Percentiles rank a stretch among this genome's conserved stretches.
Conservation (phyloP, 2,329 filamentous ascomycete genomes). For the Camillea tinctor region DNA sequence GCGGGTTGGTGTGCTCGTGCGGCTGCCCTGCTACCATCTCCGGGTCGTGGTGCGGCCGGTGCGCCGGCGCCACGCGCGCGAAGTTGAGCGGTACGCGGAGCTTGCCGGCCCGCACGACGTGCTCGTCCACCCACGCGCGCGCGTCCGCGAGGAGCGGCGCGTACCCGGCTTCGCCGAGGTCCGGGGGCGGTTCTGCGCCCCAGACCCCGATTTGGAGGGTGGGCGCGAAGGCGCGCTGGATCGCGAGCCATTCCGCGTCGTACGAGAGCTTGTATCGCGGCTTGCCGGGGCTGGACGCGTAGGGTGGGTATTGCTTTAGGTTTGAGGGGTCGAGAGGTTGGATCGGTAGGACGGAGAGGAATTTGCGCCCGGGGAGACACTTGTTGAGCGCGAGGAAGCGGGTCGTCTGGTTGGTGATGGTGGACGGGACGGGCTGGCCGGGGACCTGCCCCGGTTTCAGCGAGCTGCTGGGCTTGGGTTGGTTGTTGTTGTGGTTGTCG, state of each 20-base stretch:
- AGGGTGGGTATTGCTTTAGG: slow-evolving; percentile 17
- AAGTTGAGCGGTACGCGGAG: slow-evolving; percentile 79
- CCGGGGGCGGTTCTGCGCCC: slow-evolving; percentile 48
- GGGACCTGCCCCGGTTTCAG: slow-evolving; percentile 41
- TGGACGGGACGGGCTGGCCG: slow-evolving; percentile 64
- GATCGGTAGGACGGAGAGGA: slow-evolving; percentile 75
- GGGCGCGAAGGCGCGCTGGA: slow-evolving; percentile 76
- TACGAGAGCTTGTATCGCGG: slow-evolving; percentile 68
- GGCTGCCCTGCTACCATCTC: slow-evolving; percentile 64
- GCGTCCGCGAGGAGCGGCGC: slow-evolving; percentile 65
- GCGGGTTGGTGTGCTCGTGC: slow-evolving; percentile 80
- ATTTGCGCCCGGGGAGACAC: slow-evolving; percentile 75
- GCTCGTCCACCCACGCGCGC: slow-evolving; percentile 75
- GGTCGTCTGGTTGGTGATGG: slow-evolving; percentile 76
- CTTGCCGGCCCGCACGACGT: slow-evolving; percentile 63
- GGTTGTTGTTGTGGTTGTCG: slow-evolving; percentile 18
- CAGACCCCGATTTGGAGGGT: slow-evolving; percentile 64
- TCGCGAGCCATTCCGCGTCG: slow-evolving; percentile 93
- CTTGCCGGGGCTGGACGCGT: neutral
- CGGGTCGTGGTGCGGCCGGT: slow-evolving; percentile 56
- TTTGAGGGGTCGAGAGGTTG: slow-evolving; percentile 42
- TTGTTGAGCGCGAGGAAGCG: slow-evolving; percentile 91
- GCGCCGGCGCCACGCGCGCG: slow-evolving; percentile 68
- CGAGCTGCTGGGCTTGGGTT: too few species aligned
- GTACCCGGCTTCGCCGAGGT: slow-evolving; percentile 71